phyloP scores from a whole-genome alignment of 208 protist species.

The Naegleria fowleri region DNA sequence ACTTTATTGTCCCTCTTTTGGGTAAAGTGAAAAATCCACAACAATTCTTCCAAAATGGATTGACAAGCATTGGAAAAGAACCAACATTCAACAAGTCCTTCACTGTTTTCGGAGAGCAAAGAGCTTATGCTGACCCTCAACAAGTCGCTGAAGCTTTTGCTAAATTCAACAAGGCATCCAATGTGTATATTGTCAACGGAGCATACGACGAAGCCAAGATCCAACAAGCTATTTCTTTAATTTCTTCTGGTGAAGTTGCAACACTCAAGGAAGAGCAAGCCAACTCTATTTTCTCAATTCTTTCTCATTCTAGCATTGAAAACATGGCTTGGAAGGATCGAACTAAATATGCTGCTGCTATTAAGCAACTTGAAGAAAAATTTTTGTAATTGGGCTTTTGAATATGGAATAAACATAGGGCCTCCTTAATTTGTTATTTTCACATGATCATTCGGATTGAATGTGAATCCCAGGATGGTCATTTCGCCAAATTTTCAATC shows the following conservation, averaged over 20 bases:
- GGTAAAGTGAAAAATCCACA: background rate
- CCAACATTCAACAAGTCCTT: background rate
- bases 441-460: no score
- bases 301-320: background rate
- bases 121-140: background rate
- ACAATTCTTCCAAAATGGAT: background rate
- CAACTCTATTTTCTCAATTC: background rate
- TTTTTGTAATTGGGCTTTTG: background rate
- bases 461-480: no score
- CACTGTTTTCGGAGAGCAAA: background rate
- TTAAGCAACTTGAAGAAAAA: background rate
- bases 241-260: background rate
- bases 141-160: background rate
- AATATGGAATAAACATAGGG: background rate
- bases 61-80: background rate
- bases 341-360: background rate
- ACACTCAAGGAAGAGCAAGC: background rate
- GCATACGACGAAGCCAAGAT: background rate
- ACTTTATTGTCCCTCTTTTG: background rate
- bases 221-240: background rate
- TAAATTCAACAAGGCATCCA: background rate
- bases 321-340: background rate
- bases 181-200: background rate
- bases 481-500: no score
- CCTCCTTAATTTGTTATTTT: no score